Conservation (phyloP, 2,329 filamentous ascomycete species). For the Aspergillus sp. region DNA sequence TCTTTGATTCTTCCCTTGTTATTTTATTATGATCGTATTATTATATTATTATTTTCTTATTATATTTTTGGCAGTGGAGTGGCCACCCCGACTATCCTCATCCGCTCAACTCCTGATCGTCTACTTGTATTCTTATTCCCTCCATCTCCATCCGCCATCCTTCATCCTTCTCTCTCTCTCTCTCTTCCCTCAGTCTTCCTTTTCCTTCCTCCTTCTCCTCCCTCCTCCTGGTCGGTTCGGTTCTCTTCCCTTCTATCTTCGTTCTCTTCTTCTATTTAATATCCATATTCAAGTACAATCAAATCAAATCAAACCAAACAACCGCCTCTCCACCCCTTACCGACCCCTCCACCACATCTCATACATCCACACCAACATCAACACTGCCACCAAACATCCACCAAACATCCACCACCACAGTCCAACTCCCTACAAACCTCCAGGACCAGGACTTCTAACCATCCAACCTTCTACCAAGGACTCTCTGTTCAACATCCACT, state of each 20-base stretch:
- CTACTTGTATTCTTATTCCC: constrained; percentile 4
- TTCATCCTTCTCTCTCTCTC: constrained; percentile 2
- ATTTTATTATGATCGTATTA: too few relatives aligned
- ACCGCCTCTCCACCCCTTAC: not conserved
- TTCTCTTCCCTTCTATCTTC: constrained; percentile 5
- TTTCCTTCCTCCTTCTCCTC: constrained; percentile 50
- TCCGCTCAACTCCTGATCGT: constrained; percentile 7
- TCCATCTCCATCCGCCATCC: constrained; percentile 2
- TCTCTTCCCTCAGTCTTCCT: constrained; percentile 8
- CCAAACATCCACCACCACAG: not conserved
- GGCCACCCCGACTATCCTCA: not conserved
- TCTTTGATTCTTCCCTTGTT: too few relatives aligned
- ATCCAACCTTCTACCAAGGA: constrained; percentile 7
- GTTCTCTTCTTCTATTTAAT: constrained; percentile 5
- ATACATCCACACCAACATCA: not conserved
- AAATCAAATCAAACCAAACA: not conserved
- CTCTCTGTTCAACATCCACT: constrained; percentile 13
- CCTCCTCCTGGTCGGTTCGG: constrained; percentile 7
- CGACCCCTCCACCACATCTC: not conserved
- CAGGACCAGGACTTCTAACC: constrained; percentile 7
- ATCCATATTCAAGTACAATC: not conserved
- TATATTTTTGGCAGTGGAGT: not conserved
- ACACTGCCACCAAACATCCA: not conserved
- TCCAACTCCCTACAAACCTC: constrained; percentile 1
- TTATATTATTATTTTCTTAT: constrained; percentile 6